Conservation (phyloP, 257 asterid species). For the Datura wrightii region DNA sequence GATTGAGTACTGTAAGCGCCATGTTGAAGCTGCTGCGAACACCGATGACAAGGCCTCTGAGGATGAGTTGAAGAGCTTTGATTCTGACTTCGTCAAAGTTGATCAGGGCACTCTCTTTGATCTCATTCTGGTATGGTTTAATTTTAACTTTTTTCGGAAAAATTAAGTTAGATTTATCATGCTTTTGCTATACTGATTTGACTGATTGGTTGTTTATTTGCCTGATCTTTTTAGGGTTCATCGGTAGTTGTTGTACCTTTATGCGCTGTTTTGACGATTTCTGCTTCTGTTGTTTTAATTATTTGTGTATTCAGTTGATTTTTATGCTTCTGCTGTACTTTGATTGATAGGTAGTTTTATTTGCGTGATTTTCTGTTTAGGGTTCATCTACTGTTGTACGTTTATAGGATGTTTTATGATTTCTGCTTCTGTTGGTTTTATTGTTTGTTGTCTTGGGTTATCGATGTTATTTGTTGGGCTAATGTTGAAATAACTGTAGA, state of each 20-base stretch:
- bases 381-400: not conserved
- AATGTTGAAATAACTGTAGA: too few species aligned
- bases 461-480: not conserved
- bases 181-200: not conserved
- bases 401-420: not conserved
- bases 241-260: not conserved
- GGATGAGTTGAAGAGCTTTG: slow-evolving; percentile 53
- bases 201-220: not conserved
- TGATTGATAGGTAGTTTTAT: not conserved
- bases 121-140: slow-evolving; percentile 54
- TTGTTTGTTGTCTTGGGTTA: not conserved
- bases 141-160: too few species aligned
- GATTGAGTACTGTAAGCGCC: slow-evolving; percentile 64
- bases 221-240: not conserved
- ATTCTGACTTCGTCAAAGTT: slow-evolving; percentile 61
- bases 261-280: not conserved
- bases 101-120: slow-evolving; percentile 65
- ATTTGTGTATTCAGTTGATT: too few species aligned
- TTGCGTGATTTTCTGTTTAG: too few species aligned
- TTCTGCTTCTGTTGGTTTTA: not conserved
- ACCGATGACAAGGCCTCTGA: slow-evolving; percentile 44
- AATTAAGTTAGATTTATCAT: not conserved
- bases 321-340: not conserved
- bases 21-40: slow-evolving; percentile 50
- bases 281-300: not conserved